Evolutionary conservation across 1,139 yeast species (phyloP).

Genomic region (Saccharomycopsis hybrid): DNA sequence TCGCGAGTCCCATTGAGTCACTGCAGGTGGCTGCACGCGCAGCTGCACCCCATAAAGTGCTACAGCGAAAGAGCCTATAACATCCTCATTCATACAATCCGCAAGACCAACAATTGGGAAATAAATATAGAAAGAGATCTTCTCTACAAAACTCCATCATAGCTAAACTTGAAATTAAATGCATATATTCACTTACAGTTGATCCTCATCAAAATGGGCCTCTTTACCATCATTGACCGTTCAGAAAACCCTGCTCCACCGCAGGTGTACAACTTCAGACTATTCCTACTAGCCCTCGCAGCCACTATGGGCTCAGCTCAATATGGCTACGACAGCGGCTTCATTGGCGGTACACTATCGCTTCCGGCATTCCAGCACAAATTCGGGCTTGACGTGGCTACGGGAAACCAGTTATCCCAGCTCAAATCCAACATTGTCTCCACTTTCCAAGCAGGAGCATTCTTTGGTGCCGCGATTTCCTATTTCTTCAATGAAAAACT

Average conservation of each 20-base stretch:
- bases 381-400: conserved; percentile 30
- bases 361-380: conserved; percentile 32
- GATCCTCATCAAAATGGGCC: neutral
- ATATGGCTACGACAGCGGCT: conserved; percentile 40
- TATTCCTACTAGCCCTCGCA: conserved; percentile 25
- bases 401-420: conserved; percentile 9
- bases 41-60: too few relatives aligned
- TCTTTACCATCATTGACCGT: conserved; percentile 3
- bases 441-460: conserved; percentile 43
- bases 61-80: too few relatives aligned
- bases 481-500: conserved; percentile 36
- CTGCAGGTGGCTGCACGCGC: too few relatives aligned
- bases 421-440: conserved; percentile 36
- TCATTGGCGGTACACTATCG: conserved; percentile 41
- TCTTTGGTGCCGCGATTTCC: conserved; percentile 40
- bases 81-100: too few relatives aligned
- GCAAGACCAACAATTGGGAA: too few relatives aligned
- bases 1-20: too few relatives aligned
- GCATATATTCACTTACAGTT: too few relatives aligned
- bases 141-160: too few relatives aligned
- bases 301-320: conserved; percentile 25
- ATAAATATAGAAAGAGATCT: too few relatives aligned
- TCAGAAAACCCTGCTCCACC: conserved; percentile 27
- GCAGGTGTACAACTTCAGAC: conserved; percentile 27
- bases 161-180: too few relatives aligned